These are phyloP conservation scores for Tricholoma saponaceum DNA, from an alignment of 768 basidiomycete genomes.

Conservation along the genomic window DNA sequence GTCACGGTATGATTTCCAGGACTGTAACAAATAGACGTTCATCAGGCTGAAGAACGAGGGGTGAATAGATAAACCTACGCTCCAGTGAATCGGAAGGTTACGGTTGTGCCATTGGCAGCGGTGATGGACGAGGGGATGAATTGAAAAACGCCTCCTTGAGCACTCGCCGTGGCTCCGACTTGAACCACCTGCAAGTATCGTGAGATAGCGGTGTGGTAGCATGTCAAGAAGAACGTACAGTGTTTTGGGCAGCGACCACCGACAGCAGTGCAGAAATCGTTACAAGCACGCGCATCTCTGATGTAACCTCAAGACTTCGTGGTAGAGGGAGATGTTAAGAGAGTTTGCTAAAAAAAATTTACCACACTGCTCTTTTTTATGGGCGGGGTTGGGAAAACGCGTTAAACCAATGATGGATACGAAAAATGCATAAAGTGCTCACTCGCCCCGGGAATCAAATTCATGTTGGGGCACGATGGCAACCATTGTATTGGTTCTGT, in stretches of 20 bases:
- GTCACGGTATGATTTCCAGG: conserved; percentile 54
- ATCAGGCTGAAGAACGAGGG: neutral
- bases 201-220: neutral
- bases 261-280: conserved; percentile 6
- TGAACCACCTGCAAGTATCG: conserved; percentile 21
- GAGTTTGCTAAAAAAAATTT: neutral
- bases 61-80: conserved; percentile 24
- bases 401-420: neutral
- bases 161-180: conserved; percentile 31
- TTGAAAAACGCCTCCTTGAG: conserved; percentile 35
- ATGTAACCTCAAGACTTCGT: neutral
- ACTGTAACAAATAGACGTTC: conserved; percentile 13
- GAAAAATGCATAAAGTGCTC: too few species aligned
- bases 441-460: too few species aligned
- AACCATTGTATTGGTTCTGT: too few species aligned
- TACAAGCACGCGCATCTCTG: conserved; percentile 8
- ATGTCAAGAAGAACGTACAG: neutral
- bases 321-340: neutral
- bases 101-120: conserved; percentile 37
- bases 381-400: neutral
- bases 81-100: conserved; percentile 50
- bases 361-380: neutral
- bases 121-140: conserved; percentile 41
- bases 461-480: too few species aligned
- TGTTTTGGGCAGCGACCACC: conserved; percentile 20